Percentiles rank a stretch among this genome's conserved stretches.
These are phyloP conservation scores for Lotus japonicus DNA, from an alignment of 306 rosid genomes.

Conservation along the genomic window DNA sequence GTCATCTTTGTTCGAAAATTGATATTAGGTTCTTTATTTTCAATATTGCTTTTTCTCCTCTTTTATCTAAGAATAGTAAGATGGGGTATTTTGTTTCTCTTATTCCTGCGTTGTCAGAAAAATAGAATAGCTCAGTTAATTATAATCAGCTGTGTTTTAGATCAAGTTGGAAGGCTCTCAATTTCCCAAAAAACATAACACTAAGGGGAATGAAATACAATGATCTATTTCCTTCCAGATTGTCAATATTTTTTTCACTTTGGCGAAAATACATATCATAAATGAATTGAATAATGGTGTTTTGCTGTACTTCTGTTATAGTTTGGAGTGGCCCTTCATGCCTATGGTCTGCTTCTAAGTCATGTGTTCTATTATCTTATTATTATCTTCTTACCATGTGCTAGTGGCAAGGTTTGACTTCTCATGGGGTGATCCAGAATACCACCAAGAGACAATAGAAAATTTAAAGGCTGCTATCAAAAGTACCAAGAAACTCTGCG, in stretches of 20 bases:
- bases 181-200: background rate
- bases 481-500: slow-evolving; percentile 63
- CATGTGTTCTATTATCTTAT: background rate
- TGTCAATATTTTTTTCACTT: background rate
- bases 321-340: background rate
- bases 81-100: background rate
- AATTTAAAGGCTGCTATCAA: slow-evolving; percentile 62
- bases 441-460: slow-evolving; percentile 79
- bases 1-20: background rate
- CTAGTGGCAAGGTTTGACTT: slow-evolving; percentile 84
- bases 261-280: background rate
- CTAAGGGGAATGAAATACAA: background rate
- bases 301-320: background rate
- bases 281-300: background rate
- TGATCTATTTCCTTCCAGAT: background rate
- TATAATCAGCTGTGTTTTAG: background rate
- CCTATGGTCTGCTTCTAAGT: background rate
- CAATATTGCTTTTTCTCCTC: background rate
- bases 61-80: background rate
- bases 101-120: background rate
- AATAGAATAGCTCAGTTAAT: background rate
- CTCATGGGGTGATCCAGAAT: slow-evolving; percentile 74
- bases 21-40: background rate
- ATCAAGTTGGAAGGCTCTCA: background rate
- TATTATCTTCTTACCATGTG: slow-evolving; percentile 15